A percentile compares a stretch with the other conserved stretches of the same genome.
These are phyloP conservation scores for Mortierella sp. DNA, from an alignment of 371 early-diverging fungal genomes.

Conservation along the genomic window DNA sequence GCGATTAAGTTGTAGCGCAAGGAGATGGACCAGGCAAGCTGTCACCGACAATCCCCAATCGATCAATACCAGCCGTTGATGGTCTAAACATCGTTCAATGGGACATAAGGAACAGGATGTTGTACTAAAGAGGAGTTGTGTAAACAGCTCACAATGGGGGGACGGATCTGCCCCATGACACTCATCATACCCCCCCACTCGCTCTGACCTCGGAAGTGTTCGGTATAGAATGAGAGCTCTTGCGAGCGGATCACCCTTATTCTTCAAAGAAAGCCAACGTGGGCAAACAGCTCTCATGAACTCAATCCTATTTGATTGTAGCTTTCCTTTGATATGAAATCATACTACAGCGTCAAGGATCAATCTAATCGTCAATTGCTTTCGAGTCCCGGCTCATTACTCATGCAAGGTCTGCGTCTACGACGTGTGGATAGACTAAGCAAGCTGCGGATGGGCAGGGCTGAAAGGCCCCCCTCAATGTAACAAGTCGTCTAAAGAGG, in stretches of 20 bases:
- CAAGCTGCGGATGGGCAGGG: background rate
- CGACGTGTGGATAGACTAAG: background rate
- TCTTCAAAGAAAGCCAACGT: background rate
- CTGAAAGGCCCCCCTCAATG: background rate
- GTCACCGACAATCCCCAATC: too few species aligned
- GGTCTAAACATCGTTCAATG: too few species aligned
- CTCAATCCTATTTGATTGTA: background rate
- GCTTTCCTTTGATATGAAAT: background rate
- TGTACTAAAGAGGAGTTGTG: background rate
- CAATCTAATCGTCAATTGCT: background rate
- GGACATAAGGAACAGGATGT: background rate
- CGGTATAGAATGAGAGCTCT: background rate
- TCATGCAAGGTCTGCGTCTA: background rate
- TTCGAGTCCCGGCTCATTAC: too few species aligned
- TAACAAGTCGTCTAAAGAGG: background rate
- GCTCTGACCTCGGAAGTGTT: background rate
- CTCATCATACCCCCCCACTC: background rate
- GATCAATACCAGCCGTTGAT: too few species aligned
- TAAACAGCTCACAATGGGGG: background rate
- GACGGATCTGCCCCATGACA: background rate
- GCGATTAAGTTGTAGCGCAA: too few species aligned
- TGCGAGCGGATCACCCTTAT: background rate
- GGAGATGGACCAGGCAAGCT: too few species aligned
- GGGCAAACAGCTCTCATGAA: constrained; percentile 3
- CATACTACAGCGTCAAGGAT: background rate